Evolutionary conservation across 441 rosid species (phyloP), one percentile per base, ranked within the genome.

Genomic region (Eutrema salsugineum): DNA sequence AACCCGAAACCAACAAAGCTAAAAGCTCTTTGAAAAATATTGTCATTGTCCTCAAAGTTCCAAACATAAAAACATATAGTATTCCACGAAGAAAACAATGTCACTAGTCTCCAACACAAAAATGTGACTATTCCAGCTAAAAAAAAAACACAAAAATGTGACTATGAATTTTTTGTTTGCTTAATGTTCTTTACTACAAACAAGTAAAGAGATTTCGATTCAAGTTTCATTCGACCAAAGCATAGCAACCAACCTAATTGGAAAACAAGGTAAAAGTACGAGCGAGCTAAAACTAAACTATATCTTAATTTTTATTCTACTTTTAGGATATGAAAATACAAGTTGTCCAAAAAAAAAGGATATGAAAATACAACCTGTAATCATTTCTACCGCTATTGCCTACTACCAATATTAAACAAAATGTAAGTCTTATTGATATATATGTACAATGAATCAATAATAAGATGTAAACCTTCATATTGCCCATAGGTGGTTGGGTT

Each of bases 51-150:
- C 55, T 56, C 76, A 49, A 56, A 70, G 76, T 63, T 76, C 60
- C 71, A 76, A 69, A 64, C 79, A 76, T 39, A 49, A 57, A 70
- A 57, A 76, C 75, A 70, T 56, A 70, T 48, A 63, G 35, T 76
- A 68, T 32, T 70, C 71, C 61, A 54, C 49, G 6, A 63, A 63
- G 67, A 70, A 64, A 56, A 40, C 49, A 63, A 32, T 76, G 76
- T 6, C 64, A 70, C 57, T 56, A 63, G 75, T 57, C 63, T 48
- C 79, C 66, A 55, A 57, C 76, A 70, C 66, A 39, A 57, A 50
- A 40, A 42, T 75, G 75, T 68, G 75, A 75, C 58, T 24, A 11
- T 15, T n/a, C n/a, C n/a, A n/a, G n/a, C n/a, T n/a, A n/a, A n/a
- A n/a, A n/a, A n/a, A n/a, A n/a, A n/a, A 55, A 57, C 76, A 70